Base-by-base conservation (phyloP, 768 basidiomycete species). In the Boletus vermiculosoides region DNA sequence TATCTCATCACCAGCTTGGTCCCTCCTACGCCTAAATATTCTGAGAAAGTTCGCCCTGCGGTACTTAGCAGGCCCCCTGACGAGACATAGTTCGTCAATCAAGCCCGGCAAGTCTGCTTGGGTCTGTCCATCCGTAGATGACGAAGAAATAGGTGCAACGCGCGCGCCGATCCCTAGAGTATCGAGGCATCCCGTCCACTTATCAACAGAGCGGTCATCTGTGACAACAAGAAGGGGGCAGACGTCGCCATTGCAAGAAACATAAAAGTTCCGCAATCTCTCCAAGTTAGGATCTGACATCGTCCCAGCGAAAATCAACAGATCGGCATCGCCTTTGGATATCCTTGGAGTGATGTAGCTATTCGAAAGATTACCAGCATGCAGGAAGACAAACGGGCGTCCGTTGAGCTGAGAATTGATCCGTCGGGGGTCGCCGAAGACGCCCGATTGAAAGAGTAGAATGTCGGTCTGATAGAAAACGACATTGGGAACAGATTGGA, bases 221-320 rank as follows among this genome's bases (percentile, higher is more conserved):
- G 63, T 68, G 50, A 70, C 45, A 23, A 69, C 23, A 12, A 69
- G 59, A 23, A 70, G 34, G 39, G 67, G 67, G n/a, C 66, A 63
- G 31, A 68, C 50, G 13, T 70, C 68, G 28, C 67, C 67, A 16
- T 33, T 37, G 47, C 57, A 70, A 9, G 54, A 45, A 12, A 37
- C 7, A 31, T 70, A 66, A 50, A 66, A 69, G 0, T 36, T 30
- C 6, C 16, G 22, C 3, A 67, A 53, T 16, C 9, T 54, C 44
- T 42, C 54, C 39, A 36, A 16, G 28, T 68, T 70, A 5, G 3
- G 12, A 5, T 41, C 46, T 6, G 58, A 47, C 59, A 42, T 44
- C 11, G n/a, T 48, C 40, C 63, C 67, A 5, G 60, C 8, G 15
- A 69, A 69, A 39, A 69, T 56, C 41, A 69, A 50, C 16, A 69